Evolutionary conservation across 192 early-diverging fungal genomes (phyloP).

Genomic region (Podila minutissima): DNA sequence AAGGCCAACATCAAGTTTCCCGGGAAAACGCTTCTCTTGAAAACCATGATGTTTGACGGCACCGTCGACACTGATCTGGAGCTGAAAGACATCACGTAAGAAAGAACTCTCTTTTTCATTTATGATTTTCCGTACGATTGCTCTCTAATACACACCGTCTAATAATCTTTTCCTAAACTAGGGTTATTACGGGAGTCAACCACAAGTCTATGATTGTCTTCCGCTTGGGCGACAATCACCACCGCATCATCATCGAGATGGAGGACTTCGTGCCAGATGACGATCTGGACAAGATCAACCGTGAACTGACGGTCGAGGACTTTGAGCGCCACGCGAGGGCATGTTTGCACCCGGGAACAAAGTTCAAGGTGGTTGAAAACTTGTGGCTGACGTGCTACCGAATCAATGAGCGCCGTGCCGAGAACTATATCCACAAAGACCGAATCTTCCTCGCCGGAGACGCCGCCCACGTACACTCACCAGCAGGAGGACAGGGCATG

Average conservation of each 20-base stretch:
- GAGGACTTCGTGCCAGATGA: constrained; percentile 9
- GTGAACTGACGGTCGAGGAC: constrained; percentile 12
- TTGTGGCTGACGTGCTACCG: constrained; percentile 34
- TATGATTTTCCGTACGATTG: too few species aligned
- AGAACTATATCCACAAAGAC: constrained; percentile 19
- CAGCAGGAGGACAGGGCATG: constrained; percentile 53
- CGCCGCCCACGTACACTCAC: constrained; percentile 56
- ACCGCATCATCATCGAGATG: constrained; percentile 14
- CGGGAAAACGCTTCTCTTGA: constrained; percentile 24
- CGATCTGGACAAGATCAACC: constrained; percentile 6
- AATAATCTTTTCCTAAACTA: not conserved
- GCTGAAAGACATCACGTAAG: constrained; percentile 31
- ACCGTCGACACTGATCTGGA: constrained; percentile 24
- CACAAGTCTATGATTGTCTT: constrained; percentile 32
- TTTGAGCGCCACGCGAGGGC: constrained; percentile 9
- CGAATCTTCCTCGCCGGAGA: constrained; percentile 59
- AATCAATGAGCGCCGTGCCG: constrained; percentile 36
- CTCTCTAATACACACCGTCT: too few species aligned
- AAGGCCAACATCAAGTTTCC: constrained; percentile 33
- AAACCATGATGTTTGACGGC: constrained; percentile 36
- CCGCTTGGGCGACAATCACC: constrained; percentile 15
- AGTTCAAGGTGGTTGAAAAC: constrained; percentile 9
- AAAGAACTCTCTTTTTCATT: not conserved
- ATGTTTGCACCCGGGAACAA: not conserved
- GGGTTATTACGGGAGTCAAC: constrained; percentile 31